These are phyloP conservation scores for Hibiscus syriacus DNA, from an alignment of 345 rosid genomes.

Conservation along the genomic window DNA sequence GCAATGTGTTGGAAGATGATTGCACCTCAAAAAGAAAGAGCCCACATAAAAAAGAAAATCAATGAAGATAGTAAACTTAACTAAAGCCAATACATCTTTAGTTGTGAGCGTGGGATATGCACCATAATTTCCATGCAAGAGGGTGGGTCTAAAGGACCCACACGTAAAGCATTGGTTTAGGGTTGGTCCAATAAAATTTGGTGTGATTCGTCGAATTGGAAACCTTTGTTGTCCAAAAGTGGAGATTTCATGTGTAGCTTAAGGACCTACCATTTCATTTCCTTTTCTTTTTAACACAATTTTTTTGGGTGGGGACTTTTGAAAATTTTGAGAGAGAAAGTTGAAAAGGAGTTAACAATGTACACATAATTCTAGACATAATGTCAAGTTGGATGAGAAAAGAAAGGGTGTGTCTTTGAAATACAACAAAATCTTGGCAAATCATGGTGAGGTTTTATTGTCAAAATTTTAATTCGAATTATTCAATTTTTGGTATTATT, in stretches of 20 bases:
- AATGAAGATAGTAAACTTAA: too few species aligned
- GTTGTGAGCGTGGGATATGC: background rate
- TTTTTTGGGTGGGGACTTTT: background rate
- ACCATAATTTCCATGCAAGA: too few species aligned
- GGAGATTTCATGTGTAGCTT: background rate
- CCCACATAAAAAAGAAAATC: background rate
- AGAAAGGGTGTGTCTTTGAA: background rate
- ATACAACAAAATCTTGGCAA: background rate
- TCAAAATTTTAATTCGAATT: background rate
- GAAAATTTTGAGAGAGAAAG: background rate
- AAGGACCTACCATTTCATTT: conserved; percentile 10
- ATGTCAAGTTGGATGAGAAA: too few species aligned
- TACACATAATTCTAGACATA: conserved; percentile 4
- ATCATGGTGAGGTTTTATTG: background rate
- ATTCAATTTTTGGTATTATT: background rate
- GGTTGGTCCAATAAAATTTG: background rate
- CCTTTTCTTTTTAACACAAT: background rate
- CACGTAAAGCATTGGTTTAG: background rate
- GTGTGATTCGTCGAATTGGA: too few species aligned
- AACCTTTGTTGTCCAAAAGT: background rate
- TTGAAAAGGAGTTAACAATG: background rate
- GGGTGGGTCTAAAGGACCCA: background rate
- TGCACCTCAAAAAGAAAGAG: background rate
- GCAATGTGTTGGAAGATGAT: too few species aligned
- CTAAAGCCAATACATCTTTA: background rate